Percentiles rank a stretch among this genome's conserved stretches.
phyloP scores from a whole-genome alignment of 2,329 filamentous ascomycete species.

The Talaromyces rugulosus region DNA sequence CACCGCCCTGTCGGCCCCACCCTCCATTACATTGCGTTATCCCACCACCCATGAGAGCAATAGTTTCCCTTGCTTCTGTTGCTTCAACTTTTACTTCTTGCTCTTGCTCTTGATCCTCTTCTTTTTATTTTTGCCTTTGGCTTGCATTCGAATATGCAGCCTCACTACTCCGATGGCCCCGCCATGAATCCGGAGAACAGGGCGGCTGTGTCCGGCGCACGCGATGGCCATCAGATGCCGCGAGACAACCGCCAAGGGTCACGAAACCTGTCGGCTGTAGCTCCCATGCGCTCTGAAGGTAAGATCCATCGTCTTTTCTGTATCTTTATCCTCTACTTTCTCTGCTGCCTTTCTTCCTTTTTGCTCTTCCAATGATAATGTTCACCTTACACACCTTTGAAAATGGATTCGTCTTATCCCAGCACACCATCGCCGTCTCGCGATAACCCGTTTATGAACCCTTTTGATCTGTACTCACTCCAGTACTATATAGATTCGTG shows the following conservation, averaged over 20 bases:
- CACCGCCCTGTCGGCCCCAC: slow-evolving; percentile 11
- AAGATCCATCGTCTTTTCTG: slow-evolving; percentile 17
- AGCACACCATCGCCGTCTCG: slow-evolving; percentile 5
- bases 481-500: slow-evolving; percentile 72
- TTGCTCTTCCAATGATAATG: not conserved
- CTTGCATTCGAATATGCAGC: slow-evolving; percentile 29
- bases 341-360: not conserved
- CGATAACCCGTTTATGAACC: slow-evolving; percentile 3
- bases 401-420: slow-evolving; percentile 17
- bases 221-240: slow-evolving; percentile 28
- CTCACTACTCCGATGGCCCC: slow-evolving; percentile 35
- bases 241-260: slow-evolving; percentile 30
- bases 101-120: not conserved
- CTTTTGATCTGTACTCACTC: slow-evolving; percentile 40
- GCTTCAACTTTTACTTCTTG: not conserved
- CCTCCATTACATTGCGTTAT: not conserved
- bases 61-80: not conserved
- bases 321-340: not conserved
- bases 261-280: slow-evolving; percentile 30
- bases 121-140: not conserved
- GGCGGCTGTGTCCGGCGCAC: slow-evolving; percentile 21
- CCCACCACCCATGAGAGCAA: not conserved
- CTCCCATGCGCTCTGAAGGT: slow-evolving; percentile 42
- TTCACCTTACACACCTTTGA: slow-evolving; percentile 12
- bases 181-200: slow-evolving; percentile 23